Evolutionary conservation across 805 yeast species (phyloP).

Genomic region (Wickerhamiella sorbophila): DNA sequence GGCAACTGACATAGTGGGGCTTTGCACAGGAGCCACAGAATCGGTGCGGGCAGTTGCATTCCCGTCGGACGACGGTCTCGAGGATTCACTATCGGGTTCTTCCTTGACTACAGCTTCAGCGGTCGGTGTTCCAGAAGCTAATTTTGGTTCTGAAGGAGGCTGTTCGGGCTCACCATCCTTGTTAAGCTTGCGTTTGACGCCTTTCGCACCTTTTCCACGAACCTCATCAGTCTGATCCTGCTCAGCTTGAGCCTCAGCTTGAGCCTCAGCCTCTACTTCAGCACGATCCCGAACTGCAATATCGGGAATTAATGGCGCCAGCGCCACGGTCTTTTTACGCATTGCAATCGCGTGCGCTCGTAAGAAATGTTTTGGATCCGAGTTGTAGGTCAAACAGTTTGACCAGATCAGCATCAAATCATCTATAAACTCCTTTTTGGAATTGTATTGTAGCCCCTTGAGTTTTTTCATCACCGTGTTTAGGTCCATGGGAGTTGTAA

Average conservation of each 20-base stretch:
- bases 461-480: conserved; percentile 87
- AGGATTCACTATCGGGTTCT: neutral
- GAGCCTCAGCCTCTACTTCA: conserved; percentile 30
- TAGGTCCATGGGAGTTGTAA: conserved; percentile 91
- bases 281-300: conserved; percentile 48
- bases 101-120: conserved; percentile 1
- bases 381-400: conserved; percentile 81
- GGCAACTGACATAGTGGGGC: neutral
- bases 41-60: neutral
- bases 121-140: neutral
- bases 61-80: neutral
- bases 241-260: conserved; percentile 12
- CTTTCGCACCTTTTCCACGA: conserved; percentile 7
- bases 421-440: conserved; percentile 83
- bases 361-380: conserved; percentile 86
- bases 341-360: conserved; percentile 89
- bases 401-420: conserved; percentile 92
- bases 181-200: conserved; percentile 10
- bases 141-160: neutral
- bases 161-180: neutral
- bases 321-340: conserved; percentile 71
- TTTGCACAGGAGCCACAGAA: neutral
- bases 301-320: conserved; percentile 81
- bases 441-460: conserved; percentile 64
- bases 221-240: neutral